Evolutionary conservation across 2,329 filamentous ascomycete species (phyloP).

Genomic region (Sporothrix euskadiensis): DNA sequence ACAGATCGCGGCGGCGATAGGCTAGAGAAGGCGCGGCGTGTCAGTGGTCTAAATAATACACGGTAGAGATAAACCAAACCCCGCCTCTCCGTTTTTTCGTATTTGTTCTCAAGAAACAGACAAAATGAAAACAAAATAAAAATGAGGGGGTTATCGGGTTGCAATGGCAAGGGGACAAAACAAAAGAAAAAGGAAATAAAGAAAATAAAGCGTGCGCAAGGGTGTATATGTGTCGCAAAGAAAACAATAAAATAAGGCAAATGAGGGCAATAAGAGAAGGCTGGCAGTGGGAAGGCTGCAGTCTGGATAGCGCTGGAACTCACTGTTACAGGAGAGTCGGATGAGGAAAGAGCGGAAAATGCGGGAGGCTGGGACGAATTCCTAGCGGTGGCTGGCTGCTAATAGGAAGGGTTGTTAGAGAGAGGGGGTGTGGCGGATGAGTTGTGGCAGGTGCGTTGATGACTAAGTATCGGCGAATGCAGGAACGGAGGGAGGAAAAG

Average conservation of each 20-base stretch:
- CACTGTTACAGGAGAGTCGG: constrained; percentile 3
- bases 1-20: constrained; percentile 30
- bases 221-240: constrained; percentile 11
- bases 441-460: constrained; percentile 28
- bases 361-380: constrained; percentile 28
- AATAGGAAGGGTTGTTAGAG: not conserved
- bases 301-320: not conserved
- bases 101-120: not conserved
- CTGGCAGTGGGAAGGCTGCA: not conserved
- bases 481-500: constrained; percentile 31
- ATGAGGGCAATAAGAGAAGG: not conserved
- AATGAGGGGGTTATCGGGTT: not conserved
- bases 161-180: not conserved
- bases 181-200: constrained; percentile 10
- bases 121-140: not conserved
- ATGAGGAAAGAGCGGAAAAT: not conserved
- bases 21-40: constrained; percentile 9
- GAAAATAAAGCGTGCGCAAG: not conserved
- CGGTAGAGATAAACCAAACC: not conserved
- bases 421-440: constrained; percentile 14
- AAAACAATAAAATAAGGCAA: not conserved
- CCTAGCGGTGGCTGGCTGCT: constrained; percentile 26
- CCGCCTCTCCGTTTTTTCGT: constrained; percentile 10
- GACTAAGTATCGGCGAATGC: constrained; percentile 14
- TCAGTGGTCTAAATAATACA: constrained; percentile 13